These are phyloP conservation scores for Trypanosomatidae sp. DNA, from an alignment of 208 protist species.

Conservation along the genomic window DNA sequence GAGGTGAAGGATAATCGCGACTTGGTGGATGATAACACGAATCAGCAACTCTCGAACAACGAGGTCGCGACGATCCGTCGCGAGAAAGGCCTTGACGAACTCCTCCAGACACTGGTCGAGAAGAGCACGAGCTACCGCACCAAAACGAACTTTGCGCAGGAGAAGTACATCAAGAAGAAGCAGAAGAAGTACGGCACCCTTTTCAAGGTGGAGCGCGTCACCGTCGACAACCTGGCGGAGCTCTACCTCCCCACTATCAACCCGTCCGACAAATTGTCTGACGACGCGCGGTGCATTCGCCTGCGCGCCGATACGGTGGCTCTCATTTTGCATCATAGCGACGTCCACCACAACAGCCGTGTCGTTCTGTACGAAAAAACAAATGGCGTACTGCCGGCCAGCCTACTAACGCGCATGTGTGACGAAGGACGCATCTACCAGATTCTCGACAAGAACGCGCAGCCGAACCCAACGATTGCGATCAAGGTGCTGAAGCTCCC, in stretches of 20 bases:
- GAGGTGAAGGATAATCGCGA: conserved; percentile 79
- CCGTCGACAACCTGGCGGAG: conserved; percentile 74
- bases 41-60: conserved; percentile 75
- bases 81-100: conserved; percentile 69
- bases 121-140: conserved; percentile 84
- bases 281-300: conserved; percentile 62
- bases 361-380: conserved; percentile 81
- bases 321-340: conserved; percentile 84
- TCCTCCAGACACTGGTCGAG: conserved; percentile 79
- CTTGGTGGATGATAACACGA: conserved; percentile 78
- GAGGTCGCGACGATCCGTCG: conserved; percentile 75
- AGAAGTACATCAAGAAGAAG: conserved; percentile 94
- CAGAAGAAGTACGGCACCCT: conserved; percentile 86
- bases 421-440: conserved; percentile 72
- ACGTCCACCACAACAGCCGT: conserved; percentile 76
- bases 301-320: conserved; percentile 85
- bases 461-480: conserved; percentile 71
- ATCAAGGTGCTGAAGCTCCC: conserved; percentile 58
- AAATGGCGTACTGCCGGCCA: conserved; percentile 77
- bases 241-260: conserved; percentile 80
- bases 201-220: conserved; percentile 83
- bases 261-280: conserved; percentile 60
- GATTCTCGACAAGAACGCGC: conserved; percentile 70
- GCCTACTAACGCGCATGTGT: conserved; percentile 75
- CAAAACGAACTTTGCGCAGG: conserved; percentile 91